A percentile compares a stretch with the other conserved stretches of the same genome.
phyloP scores from a whole-genome alignment of 768 basidiomycete genomes.

The Suillus sp. region DNA sequence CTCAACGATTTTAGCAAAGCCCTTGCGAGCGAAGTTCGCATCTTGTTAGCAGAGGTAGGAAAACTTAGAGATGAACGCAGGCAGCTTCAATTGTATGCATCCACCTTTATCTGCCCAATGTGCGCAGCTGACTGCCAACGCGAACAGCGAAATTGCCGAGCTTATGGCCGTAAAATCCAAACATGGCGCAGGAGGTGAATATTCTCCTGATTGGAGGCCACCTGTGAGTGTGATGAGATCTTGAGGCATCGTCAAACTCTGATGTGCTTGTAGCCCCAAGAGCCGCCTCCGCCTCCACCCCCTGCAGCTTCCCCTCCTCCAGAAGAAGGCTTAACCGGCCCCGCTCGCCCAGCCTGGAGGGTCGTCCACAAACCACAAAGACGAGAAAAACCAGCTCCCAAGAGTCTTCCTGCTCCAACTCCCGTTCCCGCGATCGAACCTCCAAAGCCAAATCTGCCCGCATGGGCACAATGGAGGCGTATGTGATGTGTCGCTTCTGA shows the following conservation, averaged over 20 bases:
- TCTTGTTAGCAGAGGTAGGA: conserved; percentile 60
- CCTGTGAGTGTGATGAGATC: conserved; percentile 40
- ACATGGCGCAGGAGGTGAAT: conserved; percentile 79
- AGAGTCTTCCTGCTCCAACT: conserved; percentile 42
- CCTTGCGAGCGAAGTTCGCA: conserved; percentile 61
- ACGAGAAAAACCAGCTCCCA: conserved; percentile 45
- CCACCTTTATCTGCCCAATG: not conserved
- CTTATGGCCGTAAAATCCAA: conserved; percentile 83
- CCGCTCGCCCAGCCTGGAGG: conserved; percentile 74
- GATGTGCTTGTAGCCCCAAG: conserved; percentile 30
- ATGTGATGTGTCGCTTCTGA: conserved; percentile 27
- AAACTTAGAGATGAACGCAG: conserved; percentile 61
- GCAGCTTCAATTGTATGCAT: conserved; percentile 54
- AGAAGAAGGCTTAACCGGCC: conserved; percentile 47
- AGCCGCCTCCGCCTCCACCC: conserved; percentile 39
- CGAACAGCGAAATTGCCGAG: conserved; percentile 75
- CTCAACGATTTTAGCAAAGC: conserved; percentile 66
- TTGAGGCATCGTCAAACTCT: conserved; percentile 6
- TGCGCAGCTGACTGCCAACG: not conserved
- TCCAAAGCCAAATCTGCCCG: conserved; percentile 59
- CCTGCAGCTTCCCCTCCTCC: conserved; percentile 47
- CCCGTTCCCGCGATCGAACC: conserved; percentile 43
- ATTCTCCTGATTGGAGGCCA: conserved; percentile 72
- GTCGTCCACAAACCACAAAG: conserved; percentile 66
- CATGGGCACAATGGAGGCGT: conserved; percentile 90